phyloP scores from a whole-genome alignment of 1,139 yeast species.

The Lodderomyces margitis region DNA sequence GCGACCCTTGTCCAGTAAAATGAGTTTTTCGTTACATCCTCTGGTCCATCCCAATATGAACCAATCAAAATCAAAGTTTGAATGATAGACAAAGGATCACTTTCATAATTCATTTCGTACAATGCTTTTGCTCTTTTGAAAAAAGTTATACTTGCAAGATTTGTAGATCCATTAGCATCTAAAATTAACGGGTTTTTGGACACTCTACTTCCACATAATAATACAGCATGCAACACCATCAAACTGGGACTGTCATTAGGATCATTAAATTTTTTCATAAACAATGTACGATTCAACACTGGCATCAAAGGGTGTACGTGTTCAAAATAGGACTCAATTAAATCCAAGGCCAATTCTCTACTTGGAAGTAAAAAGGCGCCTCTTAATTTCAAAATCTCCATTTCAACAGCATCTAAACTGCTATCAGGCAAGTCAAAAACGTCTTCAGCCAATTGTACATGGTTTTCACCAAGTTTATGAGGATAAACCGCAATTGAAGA shows the following conservation, averaged over 20 bases:
- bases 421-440: slow-evolving; percentile 36
- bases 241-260: slow-evolving; percentile 67
- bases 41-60: slow-evolving; percentile 78
- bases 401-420: slow-evolving; percentile 61
- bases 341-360: slow-evolving; percentile 57
- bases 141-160: slow-evolving; percentile 61
- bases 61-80: slow-evolving; percentile 67
- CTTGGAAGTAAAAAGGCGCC: slow-evolving; percentile 76
- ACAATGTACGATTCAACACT: slow-evolving; percentile 61
- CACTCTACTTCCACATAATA: slow-evolving; percentile 68
- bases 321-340: slow-evolving; percentile 62
- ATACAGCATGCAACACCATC: slow-evolving; percentile 64
- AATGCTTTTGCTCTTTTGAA: slow-evolving; percentile 77
- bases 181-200: slow-evolving; percentile 55
- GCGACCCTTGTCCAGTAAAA: slow-evolving; percentile 80
- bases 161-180: slow-evolving; percentile 56
- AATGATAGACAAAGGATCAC: slow-evolving; percentile 64
- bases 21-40: slow-evolving; percentile 70
- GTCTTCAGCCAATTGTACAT: slow-evolving; percentile 42
- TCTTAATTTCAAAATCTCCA: slow-evolving; percentile 62
- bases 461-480: slow-evolving; percentile 45
- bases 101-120: slow-evolving; percentile 71
- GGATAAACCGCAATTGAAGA: slow-evolving; percentile 43
- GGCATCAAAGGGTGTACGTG: slow-evolving; percentile 73
- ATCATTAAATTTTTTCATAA: slow-evolving; percentile 56